Base-by-base conservation (phyloP, 1,284 basidiomycete genomes). In the Albatrellus sp. region DNA sequence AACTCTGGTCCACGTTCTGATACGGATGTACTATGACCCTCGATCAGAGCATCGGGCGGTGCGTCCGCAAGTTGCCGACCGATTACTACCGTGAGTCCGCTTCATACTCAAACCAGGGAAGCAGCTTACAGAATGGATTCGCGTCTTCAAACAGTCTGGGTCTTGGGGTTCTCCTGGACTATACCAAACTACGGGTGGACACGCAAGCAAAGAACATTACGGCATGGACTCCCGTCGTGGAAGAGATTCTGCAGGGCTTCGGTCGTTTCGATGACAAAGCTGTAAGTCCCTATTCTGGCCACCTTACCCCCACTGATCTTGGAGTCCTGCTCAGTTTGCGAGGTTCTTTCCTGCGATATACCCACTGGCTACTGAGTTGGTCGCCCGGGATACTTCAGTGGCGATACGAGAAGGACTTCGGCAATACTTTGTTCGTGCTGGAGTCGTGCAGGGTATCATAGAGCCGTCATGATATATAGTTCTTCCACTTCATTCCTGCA, bases 211-310 rank as follows among this genome's bases (percentile, higher is more conserved):
- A 98, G 62, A 98, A 98, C 59, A 94, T 99, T 49, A 66, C 81
- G 9, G 94, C 97, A 0, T 99, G 96, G 96, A 96, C 90, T 24
- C 96, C 96, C 10, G 96, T 99, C 20, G 86, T 98, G 12, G 83
- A 83, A 2, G 93, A 97, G 60, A 90, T 98, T 41, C 62, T 99
- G 24, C 80, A 86, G 47, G 96, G 96, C 9, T 90, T 93, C 56
- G 82, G 81, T 56, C 77, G 75, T 20, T 90, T 98, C 52, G 90
- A 97, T 50, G 82, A 90, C 53, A 89, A 83, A 57, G 79, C 87
- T 30, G 89, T 91, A 58, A 66, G 89, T 71, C 48, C 32, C 16
- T 16, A 34, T 37, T 24, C 36, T 44, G 16, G 34, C 29, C 39
- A 42, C 37, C 24, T 41, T 37, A 47, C 45, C 38, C 2, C 41